Evolutionary conservation across 257 asterid species (phyloP).

Genomic region (Knoxia roxburghii): DNA sequence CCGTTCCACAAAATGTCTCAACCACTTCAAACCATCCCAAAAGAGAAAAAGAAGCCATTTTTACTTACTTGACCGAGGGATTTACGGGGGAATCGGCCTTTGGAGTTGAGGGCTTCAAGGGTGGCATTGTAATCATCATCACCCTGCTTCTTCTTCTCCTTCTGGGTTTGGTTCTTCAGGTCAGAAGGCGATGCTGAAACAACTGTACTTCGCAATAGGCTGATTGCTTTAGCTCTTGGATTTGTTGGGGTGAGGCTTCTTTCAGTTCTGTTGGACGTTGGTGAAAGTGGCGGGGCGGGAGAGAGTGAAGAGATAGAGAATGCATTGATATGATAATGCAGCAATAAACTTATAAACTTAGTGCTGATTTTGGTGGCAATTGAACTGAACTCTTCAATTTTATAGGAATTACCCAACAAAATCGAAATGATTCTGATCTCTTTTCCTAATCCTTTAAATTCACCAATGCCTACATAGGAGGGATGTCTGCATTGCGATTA

Average conservation of each 20-base stretch:
- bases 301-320: not conserved
- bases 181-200: slow-evolving; percentile 12
- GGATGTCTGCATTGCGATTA: too few relatives aligned
- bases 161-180: slow-evolving; percentile 33
- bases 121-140: slow-evolving; percentile 81
- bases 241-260: not conserved
- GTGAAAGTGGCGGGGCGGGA: too few relatives aligned
- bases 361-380: not conserved
- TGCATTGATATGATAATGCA: not conserved
- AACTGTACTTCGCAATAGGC: not conserved
- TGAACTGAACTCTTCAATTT: not conserved
- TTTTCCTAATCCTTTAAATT: too few relatives aligned
- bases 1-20: slow-evolving; percentile 13
- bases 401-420: not conserved
- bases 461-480: too few relatives aligned
- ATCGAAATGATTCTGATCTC: too few relatives aligned
- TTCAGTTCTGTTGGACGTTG: too few relatives aligned
- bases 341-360: too few relatives aligned
- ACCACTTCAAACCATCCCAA: not conserved
- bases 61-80: slow-evolving; percentile 79
- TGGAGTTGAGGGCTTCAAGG: slow-evolving; percentile 90
- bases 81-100: slow-evolving; percentile 85
- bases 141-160: slow-evolving; percentile 18
- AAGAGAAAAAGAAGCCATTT: not conserved
- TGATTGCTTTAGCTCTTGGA: not conserved